Evolutionary conservation across 2,329 filamentous ascomycete species (phyloP), one percentile per base, ranked within the genome.

Genomic region (Akanthomyces muscarius): DNA sequence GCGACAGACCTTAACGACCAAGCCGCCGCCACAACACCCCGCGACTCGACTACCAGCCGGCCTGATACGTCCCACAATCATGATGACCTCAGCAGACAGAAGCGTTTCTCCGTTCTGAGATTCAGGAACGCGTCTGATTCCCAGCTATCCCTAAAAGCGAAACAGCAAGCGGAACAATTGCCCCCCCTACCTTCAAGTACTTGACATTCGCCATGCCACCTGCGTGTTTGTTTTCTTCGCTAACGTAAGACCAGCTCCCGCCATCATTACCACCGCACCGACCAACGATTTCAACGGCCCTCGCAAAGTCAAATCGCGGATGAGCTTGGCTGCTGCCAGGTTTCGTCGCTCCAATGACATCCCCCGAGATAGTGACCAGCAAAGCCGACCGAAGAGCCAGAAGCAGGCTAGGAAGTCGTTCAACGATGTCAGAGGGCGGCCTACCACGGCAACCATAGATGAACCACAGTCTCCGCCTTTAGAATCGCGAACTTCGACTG

Each of bases 51-150:
- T 58, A 63, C 67, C 61, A 69, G 64, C 66, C 76, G 80, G 42
- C 78, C 81, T 14, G 76, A 75, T 42, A 80, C 80, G 14, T 83
- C 83, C 30, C 79, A 81, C 16, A 73, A 82, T 61, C 82, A 85
- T 68, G 83, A 84, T 56, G 81, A 86, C 70, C 79, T 76, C 38
- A 76, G 77, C 41, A 86, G 83, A 69, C 82, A 86, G 68, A 83
- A 81, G 64, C 83, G 86, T 65, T 89, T 89, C 72, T 87, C 84
- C 62, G 80, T 96, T 75, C 80, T 97, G 77, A 88, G 89, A 71
- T 92, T 95, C 74, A 90, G 92, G 71, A 93, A 97, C 83, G 93
- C 92, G 65, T 97, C 93, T 10, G 94, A 98, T 77, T 90, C 92
- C 57, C 92, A 97, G 75, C 78, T 98, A 65, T 92, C 91, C 13